These are phyloP conservation scores for Crepidotus variabilis DNA, from an alignment of 768 basidiomycete species.

Conservation along the genomic window DNA sequence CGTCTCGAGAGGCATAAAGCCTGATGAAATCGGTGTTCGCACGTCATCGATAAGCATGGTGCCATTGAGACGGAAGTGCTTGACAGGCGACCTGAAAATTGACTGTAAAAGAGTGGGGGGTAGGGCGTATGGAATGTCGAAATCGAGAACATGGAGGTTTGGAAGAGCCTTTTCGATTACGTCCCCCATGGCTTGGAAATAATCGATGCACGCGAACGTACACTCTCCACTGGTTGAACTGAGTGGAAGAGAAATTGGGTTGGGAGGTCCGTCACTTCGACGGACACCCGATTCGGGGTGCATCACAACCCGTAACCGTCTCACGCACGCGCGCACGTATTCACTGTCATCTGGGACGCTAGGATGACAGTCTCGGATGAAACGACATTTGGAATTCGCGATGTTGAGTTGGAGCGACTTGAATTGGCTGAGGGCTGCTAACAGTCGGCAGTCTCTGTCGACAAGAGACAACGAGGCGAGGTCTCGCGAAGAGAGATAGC, in stretches of 20 bases:
- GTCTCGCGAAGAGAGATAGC: slow-evolving; percentile 20
- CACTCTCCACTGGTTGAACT: too few relatives aligned
- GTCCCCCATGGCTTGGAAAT: too few relatives aligned
- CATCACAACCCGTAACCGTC: not conserved
- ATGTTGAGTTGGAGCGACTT: slow-evolving; percentile 17
- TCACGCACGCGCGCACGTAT: not conserved
- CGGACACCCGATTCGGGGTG: too few relatives aligned
- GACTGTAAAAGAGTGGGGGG: slow-evolving; percentile 11
- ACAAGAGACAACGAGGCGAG: slow-evolving; percentile 21
- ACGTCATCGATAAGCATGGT: slow-evolving; percentile 1
- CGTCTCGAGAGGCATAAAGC: slow-evolving; percentile 9
- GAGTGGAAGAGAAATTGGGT: too few relatives aligned
- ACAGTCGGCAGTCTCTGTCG: slow-evolving; percentile 22
- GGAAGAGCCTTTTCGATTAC: too few relatives aligned
- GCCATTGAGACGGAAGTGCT: slow-evolving; percentile 21
- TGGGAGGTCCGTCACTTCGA: too few relatives aligned
- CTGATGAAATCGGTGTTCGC: not conserved
- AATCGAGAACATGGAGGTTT: slow-evolving; percentile 17
- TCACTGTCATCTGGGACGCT: not conserved
- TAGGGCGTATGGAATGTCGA: slow-evolving; percentile 15
- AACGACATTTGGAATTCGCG: slow-evolving; percentile 1
- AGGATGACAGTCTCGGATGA: not conserved
- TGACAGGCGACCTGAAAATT: slow-evolving; percentile 14
- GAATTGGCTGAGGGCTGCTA: slow-evolving; percentile 21
- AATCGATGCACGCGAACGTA: too few relatives aligned